These are phyloP conservation scores for Termitomyces sp. DNA, from an alignment of 768 basidiomycete species.

Conservation along the genomic window DNA sequence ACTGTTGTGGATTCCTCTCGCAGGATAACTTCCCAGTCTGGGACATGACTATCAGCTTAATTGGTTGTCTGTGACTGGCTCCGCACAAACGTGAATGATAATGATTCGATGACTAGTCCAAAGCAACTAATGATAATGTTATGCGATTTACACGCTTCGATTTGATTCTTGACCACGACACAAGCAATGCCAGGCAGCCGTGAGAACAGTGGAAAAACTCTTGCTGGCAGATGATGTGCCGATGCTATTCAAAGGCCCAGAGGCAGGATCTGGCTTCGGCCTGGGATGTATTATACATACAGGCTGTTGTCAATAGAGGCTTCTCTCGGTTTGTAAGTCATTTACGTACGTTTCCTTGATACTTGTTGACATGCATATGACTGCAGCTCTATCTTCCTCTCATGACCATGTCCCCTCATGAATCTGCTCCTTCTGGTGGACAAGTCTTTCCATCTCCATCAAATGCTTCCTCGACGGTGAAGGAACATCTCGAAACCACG, in stretches of 20 bases:
- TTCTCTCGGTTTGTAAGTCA: conserved; percentile 12
- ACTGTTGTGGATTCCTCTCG: background rate
- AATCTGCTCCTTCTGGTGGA: conserved; percentile 5
- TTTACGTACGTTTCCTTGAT: conserved; percentile 12
- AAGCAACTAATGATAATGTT: background rate
- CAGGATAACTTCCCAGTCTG: background rate
- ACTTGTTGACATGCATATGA: conserved; percentile 16
- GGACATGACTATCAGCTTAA: background rate
- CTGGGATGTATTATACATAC: conserved; percentile 1
- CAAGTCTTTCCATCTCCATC: conserved; percentile 5
- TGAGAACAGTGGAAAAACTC: background rate
- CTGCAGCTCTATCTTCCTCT: conserved; percentile 9
- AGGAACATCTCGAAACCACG: conserved; percentile 10
- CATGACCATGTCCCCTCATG: conserved; percentile 11
- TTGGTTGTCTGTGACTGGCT: background rate
- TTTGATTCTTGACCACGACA: background rate
- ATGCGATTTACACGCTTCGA: background rate
- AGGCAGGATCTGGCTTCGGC: background rate
- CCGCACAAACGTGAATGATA: background rate
- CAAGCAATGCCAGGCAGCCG: conserved; percentile 4
- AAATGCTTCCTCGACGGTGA: conserved; percentile 2
- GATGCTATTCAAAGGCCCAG: background rate
- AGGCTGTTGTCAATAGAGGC: conserved; percentile 8
- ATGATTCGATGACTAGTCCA: background rate
- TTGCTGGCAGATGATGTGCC: background rate